Evolutionary conservation across 2,329 filamentous ascomycete genomes (phyloP), one percentile per base, ranked within the genome.

Genomic region (Penicillium psychrosexuale): DNA sequence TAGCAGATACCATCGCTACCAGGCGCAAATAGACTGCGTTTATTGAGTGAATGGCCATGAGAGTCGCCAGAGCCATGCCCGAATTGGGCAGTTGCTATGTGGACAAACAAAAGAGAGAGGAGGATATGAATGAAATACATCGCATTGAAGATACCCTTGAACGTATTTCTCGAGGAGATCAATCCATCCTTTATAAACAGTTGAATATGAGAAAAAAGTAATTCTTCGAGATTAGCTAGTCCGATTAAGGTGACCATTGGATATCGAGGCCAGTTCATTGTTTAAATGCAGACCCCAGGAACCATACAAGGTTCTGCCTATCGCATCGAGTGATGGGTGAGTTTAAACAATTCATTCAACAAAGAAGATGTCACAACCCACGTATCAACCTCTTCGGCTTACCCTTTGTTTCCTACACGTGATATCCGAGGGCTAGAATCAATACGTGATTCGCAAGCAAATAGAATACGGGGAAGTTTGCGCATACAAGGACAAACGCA

Each of bases 1-100:
- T 64, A 57, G 59, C 79, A 81, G 3, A 63, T 61, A 1, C 75
- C 75, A 65, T 74, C 63, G 0, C 62, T 15, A 17, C 70, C 57
- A 0, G 67, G 33, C 5, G 12, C 28, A 13, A 12, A 9, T 30
- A 22, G 5, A 55, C 15, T 17, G 9, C 48, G 42, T 15, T 45
- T 36, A 2, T 36, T 11, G 36, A 37, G 11, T 30, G 15, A 28
- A 39, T 39, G 37, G 19, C 9, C 12, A 22, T 22, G 19, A n/a
- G 19, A 33, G 12, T 24, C 11, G 11, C 34, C 28, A 40, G 22
- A 13, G 15, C 17, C 19, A 3, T 24, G 11, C 19, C 17, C 37
- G 2, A 13, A 11, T 5, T 31, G 42, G 36, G 34, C 34, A 17
- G 22, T 24, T 11, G 22, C 36, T 36, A 37, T n/a, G 7, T 24